Evolutionary conservation across 1,139 yeast species (phyloP).

Genomic region (Yamadazyma sp.): DNA sequence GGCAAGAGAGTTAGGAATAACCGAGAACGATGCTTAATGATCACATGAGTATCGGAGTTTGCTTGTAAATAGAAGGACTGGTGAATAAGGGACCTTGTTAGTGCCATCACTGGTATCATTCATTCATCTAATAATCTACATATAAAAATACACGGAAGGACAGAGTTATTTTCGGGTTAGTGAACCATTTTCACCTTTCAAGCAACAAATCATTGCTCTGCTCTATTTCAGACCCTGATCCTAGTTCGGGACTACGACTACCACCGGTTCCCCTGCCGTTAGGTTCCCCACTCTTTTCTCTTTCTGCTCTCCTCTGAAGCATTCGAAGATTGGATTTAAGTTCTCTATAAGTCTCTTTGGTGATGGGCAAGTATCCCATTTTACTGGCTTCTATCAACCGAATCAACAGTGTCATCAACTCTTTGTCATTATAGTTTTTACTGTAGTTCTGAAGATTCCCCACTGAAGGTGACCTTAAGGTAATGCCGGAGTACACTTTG

Average conservation of each 20-base stretch:
- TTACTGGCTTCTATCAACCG: conserved; percentile 24
- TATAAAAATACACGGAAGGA: too few species aligned
- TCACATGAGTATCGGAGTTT: too few species aligned
- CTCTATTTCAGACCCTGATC: not conserved
- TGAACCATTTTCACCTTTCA: too few species aligned
- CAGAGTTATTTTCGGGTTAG: too few species aligned
- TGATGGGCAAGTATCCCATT: conserved; percentile 21
- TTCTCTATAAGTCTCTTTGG: conserved; percentile 28
- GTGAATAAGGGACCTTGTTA: too few species aligned
- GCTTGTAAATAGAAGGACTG: too few species aligned
- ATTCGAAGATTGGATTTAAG: conserved; percentile 23
- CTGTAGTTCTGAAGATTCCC: conserved; percentile 10
- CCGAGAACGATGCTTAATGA: conserved; percentile 21
- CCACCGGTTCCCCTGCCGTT: not conserved
- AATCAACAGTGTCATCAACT: conserved; percentile 21
- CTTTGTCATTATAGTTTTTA: conserved; percentile 17
- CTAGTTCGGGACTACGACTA: not conserved
- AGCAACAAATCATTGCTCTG: too few species aligned
- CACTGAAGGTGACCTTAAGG: conserved; percentile 15
- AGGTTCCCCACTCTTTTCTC: not conserved
- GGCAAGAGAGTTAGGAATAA: conserved; percentile 66
- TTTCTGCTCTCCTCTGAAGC: conserved; percentile 15
- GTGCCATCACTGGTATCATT: too few species aligned
- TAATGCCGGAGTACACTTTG: conserved; percentile 14
- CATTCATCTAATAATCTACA: too few species aligned